Conservation (phyloP, 192 early-diverging fungal genomes). For the Coemansia sp. region DNA sequence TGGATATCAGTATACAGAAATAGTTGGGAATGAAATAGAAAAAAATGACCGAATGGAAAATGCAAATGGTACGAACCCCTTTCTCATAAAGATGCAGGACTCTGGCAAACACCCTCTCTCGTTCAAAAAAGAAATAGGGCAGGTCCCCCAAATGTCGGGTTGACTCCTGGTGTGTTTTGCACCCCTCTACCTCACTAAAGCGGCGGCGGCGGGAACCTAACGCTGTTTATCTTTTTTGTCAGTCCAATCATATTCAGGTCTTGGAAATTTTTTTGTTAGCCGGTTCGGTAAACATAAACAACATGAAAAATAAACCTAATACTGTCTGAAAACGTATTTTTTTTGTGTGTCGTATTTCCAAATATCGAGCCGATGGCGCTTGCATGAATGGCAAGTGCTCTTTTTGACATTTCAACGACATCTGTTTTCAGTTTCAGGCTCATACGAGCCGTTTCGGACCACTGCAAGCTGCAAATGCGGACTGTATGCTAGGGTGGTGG, state of each 20-base stretch:
- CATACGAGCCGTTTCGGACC: background rate
- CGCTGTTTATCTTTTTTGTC: background rate
- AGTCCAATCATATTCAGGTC: background rate
- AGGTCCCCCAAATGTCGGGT: background rate
- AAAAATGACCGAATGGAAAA: constrained; percentile 1
- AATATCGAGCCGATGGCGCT: background rate
- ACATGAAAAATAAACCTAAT: constrained; percentile 1
- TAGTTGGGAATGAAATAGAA: background rate
- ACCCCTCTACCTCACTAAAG: background rate
- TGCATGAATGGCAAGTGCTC: background rate
- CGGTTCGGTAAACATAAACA: background rate
- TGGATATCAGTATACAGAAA: constrained; percentile 5
- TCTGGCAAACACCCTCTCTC: background rate
- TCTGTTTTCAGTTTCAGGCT: background rate
- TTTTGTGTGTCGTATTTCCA: background rate
- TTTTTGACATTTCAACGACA: background rate
- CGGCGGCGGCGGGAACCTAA: background rate
- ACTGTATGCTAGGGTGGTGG: background rate
- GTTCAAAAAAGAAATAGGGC: background rate
- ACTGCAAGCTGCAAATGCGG: background rate
- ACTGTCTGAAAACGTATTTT: background rate
- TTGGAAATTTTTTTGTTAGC: background rate
- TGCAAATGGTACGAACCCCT: background rate
- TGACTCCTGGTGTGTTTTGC: background rate
- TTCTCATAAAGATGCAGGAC: constrained; percentile 2